Evolutionary conservation across 495 filamentous ascomycete species (phyloP).

Genomic region (Xylaria palmicola): DNA sequence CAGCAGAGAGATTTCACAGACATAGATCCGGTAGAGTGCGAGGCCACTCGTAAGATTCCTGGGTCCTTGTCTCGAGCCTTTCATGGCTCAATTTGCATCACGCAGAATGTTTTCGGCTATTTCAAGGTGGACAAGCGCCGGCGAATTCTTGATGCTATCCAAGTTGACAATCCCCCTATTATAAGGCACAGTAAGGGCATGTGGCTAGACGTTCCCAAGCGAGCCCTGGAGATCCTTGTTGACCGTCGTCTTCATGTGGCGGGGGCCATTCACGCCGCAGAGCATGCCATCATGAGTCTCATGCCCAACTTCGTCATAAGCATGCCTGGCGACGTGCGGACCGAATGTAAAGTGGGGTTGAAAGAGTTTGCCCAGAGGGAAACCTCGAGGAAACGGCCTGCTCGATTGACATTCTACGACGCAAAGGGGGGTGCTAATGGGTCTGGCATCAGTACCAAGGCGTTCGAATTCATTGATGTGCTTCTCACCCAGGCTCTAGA

Average conservation of each 20-base stretch:
- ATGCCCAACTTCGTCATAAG: slow-evolving; percentile 88
- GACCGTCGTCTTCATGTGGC: slow-evolving; percentile 74
- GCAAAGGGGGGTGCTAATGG: slow-evolving; percentile 83
- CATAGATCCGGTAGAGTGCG: slow-evolving; percentile 85
- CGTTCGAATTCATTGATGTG: slow-evolving; percentile 86
- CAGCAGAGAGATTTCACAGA: slow-evolving; percentile 93
- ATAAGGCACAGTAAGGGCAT: slow-evolving; percentile 81
- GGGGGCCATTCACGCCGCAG: slow-evolving; percentile 89
- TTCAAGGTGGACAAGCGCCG: slow-evolving; percentile 86
- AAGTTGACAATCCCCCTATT: slow-evolving; percentile 91
- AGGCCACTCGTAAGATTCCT: slow-evolving; percentile 68
- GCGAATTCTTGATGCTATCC: slow-evolving; percentile 85
- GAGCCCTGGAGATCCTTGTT: slow-evolving; percentile 75
- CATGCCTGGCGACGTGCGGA: slow-evolving; percentile 82
- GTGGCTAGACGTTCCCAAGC: slow-evolving; percentile 90
- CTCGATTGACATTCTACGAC: slow-evolving; percentile 91
- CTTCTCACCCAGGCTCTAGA: slow-evolving; percentile 76
- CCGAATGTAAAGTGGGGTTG: slow-evolving; percentile 80
- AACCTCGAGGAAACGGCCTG: slow-evolving; percentile 74
- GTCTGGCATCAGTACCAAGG: slow-evolving; percentile 83
- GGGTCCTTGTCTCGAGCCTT: slow-evolving; percentile 59
- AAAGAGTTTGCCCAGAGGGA: slow-evolving; percentile 73
- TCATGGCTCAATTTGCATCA: slow-evolving; percentile 80
- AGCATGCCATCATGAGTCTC: slow-evolving; percentile 83
- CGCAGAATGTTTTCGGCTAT: slow-evolving; percentile 87